Evolutionary conservation across 202 grass and related monocot genomes (phyloP), one percentile per base, ranked within the genome.

Genomic region (Panicum hallii): DNA sequence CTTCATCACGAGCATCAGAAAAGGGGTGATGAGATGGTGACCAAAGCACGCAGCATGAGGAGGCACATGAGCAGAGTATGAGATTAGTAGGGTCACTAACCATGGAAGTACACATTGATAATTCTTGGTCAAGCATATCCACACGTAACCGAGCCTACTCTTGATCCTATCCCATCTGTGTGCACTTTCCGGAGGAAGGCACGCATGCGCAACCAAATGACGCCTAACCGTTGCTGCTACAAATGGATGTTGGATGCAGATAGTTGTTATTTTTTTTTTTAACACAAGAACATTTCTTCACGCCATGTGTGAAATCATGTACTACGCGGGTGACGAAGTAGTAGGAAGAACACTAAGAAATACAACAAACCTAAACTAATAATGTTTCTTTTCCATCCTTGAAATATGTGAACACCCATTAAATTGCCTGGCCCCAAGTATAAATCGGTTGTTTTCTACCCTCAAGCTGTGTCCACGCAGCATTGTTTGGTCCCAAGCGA

Each of bases 1-100:
- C 45, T 12, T 81, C 73, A 56, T 78, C 72, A 63, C 44, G 41
- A 78, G 73, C 58, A 56, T 72, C 15, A 38, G 34, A 86, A 82
- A 82, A 26, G 50, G 32, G 15, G 20, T 19, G 40, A 70, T 32
- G 64, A 40, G 30, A 40, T 53, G 46, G 32, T 58, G 65, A 89
- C 72, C 11, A 82, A 64, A 50, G 30, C 80, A 79, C 19, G 57
- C 46, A 20, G 38, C 66, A 55, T 32, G 19, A 58, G 38, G 38
- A 71, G 23, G 17, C 57, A 72, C 57, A 72, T 48, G 13, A 40
- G 16, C 72, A 81, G 16, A 77, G 11, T 11, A 65, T 30, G 56
- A 56, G 48, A 84, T 64, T 72, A 84, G 15, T 40, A 42, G 68
- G 34, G 57, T 38, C 30, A 60, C 52, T 70, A 67, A 84, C 50